Percentiles rank a stretch among this genome's conserved stretches.
Conservation (phyloP, 2,329 filamentous ascomycete species). For the Fusarium avenaceum region DNA sequence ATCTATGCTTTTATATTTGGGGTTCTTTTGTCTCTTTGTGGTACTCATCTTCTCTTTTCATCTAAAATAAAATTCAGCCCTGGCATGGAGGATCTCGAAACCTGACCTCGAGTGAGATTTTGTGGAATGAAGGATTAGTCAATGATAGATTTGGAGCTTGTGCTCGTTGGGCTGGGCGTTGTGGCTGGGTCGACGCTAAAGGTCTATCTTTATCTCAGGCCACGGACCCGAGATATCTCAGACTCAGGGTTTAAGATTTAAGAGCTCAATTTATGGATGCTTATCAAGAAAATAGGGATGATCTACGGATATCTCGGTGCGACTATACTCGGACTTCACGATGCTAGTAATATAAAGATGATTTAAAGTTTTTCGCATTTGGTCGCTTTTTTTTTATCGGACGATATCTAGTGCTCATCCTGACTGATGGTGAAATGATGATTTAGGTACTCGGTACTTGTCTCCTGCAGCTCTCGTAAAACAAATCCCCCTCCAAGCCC, state of each 20-base stretch:
- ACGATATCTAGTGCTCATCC: not conserved
- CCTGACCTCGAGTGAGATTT: constrained; percentile 19
- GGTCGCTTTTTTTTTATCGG: not conserved
- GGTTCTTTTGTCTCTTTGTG: not conserved
- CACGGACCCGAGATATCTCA: not conserved
- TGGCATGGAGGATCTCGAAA: constrained; percentile 6
- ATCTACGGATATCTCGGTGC: no score
- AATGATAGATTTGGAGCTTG: constrained; percentile 9
- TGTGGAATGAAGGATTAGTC: constrained; percentile 30
- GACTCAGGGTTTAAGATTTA: not conserved
- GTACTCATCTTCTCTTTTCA: not conserved
- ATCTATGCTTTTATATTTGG: no score
- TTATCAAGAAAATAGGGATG: constrained; percentile 20
- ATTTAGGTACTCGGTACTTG: constrained; percentile 33
- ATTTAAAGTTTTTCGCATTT: not conserved
- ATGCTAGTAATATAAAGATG: not conserved
- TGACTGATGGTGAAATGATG: not conserved
- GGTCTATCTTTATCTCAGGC: constrained; percentile 43
- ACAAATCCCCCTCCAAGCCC: constrained; percentile 19
- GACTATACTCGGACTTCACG: no score
- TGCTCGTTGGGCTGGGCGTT: constrained; percentile 14
- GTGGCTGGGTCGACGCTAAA: constrained; percentile 43
- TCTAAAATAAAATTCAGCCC: not conserved
- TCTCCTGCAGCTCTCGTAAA: constrained; percentile 43
- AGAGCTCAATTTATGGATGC: constrained; percentile 5